Conservation (phyloP, 768 basidiomycete species). For the Leccinum uliginosum region DNA sequence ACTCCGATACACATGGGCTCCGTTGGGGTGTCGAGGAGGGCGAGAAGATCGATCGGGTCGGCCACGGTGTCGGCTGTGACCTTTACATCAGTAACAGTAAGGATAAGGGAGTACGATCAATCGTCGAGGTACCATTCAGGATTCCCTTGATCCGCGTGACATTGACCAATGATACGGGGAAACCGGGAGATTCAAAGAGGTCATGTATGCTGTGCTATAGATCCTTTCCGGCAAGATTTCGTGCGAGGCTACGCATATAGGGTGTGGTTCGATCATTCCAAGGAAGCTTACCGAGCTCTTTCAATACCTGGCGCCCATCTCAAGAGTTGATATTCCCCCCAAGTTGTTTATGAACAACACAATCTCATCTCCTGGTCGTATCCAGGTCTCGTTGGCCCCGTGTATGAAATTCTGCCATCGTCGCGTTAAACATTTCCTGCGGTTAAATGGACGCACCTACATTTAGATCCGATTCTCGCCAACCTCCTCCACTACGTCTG, state of each 20-base stretch:
- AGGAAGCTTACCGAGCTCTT: conserved; percentile 38
- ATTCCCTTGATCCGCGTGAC: conserved; percentile 27
- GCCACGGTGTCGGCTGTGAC: conserved; percentile 15
- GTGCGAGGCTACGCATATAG: conserved; percentile 20
- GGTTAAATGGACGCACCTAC: background rate
- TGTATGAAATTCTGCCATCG: background rate
- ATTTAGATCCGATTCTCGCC: conserved; percentile 8
- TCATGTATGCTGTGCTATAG: conserved; percentile 51
- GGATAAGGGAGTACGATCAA: background rate
- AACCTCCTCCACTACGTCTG: conserved; percentile 10
- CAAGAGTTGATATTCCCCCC: conserved; percentile 47
- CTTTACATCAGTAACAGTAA: background rate
- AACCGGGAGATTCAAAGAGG: conserved; percentile 57
- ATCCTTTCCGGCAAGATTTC: conserved; percentile 38
- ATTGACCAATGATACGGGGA: conserved; percentile 51
- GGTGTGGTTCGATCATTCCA: background rate
- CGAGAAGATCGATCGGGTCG: conserved; percentile 19
- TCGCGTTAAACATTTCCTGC: background rate
- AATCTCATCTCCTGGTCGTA: conserved; percentile 26
- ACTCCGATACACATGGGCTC: conserved; percentile 40
- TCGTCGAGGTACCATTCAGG: conserved; percentile 3
- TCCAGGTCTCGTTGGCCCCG: conserved; percentile 7
- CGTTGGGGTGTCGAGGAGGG: conserved; percentile 40
- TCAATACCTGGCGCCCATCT: conserved; percentile 45
- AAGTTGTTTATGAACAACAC: conserved; percentile 55